Evolutionary conservation across 2,329 filamentous ascomycete species (phyloP), one percentile per base, ranked within the genome.

Genomic region (Colletotrichum sansevieriae): DNA sequence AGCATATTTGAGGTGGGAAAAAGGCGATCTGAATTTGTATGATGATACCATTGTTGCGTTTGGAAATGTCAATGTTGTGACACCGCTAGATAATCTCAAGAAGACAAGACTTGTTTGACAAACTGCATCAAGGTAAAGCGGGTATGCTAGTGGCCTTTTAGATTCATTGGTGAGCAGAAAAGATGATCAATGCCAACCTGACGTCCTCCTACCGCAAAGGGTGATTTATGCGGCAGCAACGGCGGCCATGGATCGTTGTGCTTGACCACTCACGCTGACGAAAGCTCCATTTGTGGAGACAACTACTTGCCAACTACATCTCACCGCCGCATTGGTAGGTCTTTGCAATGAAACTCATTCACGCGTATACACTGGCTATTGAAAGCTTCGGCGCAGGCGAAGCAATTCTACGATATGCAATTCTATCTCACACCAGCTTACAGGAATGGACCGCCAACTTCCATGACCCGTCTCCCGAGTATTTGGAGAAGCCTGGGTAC

Each of bases 361-460:
- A 78, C 56, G 68, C 68, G 2, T n/a, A 58, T 13, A 74, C 68
- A 2, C 55, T 70, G 12, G 47, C 65, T 2, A 71, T 78, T n/a
- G 68, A 75, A 43, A 60, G 57, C 37, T 76, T 77, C 49, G 63
- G 70, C 5, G 70, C 71, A 22, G 71, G 71, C 9, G 22, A 63
- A 1, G 5, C 55, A 22, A 41, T 57, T 12, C 66, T 62, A 25
- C 55, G 29, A 1, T 81, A 80, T 57, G 78, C 76, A 9, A 80
- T 80, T 39, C 73, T 81, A 1, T 80, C 78, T 9, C 79, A 80
- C 54, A 79, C 77, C 3, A 70, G 70, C 10, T 75, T 75, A 55
- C 70, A 76, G 12, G 74, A 77, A 43, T 71, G 73, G 69, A 41
- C 20, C 10, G 37, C 47, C 37, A 35, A 51, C 39, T 8, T 18